A percentile compares a stretch with the other conserved stretches of the same genome.
These are phyloP conservation scores for Adansonia madagascariensis DNA, from an alignment of 441 rosid species.

Conservation along the genomic window DNA sequence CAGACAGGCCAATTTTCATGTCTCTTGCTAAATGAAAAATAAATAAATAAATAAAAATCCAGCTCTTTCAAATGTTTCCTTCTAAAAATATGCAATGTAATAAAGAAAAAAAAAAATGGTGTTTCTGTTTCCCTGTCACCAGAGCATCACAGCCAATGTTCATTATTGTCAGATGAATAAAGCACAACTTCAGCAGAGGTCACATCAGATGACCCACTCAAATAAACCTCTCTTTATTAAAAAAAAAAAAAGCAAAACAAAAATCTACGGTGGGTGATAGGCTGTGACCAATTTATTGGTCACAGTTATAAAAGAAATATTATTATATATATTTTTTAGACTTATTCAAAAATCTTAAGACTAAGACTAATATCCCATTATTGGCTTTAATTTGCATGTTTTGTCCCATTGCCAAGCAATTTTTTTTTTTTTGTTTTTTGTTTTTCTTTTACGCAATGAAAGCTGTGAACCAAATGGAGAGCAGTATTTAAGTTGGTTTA, in stretches of 20 bases:
- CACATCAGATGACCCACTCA: conserved; percentile 38
- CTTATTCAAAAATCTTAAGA: neutral
- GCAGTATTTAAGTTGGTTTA: conserved; percentile 37
- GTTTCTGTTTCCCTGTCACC: neutral
- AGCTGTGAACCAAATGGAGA: conserved; percentile 38
- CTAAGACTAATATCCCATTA: neutral
- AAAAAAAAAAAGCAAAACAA: neutral
- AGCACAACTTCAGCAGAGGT: conserved; percentile 39
- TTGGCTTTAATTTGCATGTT: neutral
- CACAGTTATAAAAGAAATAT: conserved; percentile 21
- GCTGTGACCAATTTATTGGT: conserved; percentile 40
- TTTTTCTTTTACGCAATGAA: neutral
- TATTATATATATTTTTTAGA: neutral
- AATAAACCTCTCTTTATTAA: conserved; percentile 13
- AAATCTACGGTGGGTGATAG: conserved; percentile 41
- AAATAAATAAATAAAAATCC: neutral
- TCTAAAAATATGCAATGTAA: neutral
- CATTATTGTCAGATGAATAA: conserved; percentile 34
- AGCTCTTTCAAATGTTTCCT: neutral
- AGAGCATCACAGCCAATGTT: conserved; percentile 10
- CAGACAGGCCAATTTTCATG: neutral
- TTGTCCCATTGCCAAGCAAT: neutral
- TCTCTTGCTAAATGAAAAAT: neutral
- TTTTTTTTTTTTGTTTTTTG: neutral
- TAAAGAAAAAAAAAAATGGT: neutral